Base-by-base conservation (phyloP, 768 basidiomycete genomes). In the Boletus subparvulus region DNA sequence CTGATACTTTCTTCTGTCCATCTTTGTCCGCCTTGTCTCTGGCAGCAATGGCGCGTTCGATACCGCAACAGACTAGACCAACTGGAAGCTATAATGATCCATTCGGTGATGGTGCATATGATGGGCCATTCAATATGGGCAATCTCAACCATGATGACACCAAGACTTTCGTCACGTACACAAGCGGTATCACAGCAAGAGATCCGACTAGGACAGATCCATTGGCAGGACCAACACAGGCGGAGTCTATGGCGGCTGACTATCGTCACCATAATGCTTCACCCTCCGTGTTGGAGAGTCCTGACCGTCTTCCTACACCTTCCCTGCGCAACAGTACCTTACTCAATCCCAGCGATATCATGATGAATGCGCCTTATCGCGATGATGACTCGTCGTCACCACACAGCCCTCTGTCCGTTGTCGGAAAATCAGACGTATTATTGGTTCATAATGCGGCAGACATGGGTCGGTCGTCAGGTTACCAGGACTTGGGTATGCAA, bases 401-500 rank as follows among this genome's bases (percentile, higher is more conserved):
- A 21, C 47, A 33, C 26, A 68, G 50, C 28, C 45, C 58, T 47
- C 40, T 28, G 6, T 61, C 70, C 17, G 24, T 55, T 37, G 39
- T 60, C 28, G 73, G 50, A 47, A 62, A 68, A 40, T 28, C 56
- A 36, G 68, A 73, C 21, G 67, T 66, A 4, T 72, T 79, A 9
- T 71, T 87, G n/a, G 74, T 85, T 40, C 72, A 70, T 21, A 79
- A 80, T 59, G 78, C 78, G 26, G 74, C 77, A 39, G 76, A 69
- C 40, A 73, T 75, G 50, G 76, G 74, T 16, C 73, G 67, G 48
- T 68, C 74, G 28, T 69, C 70, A 35, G 64, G 59, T 24, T 84
- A 79, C 62, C 75, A 85, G 58, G 81, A 86, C 65, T 64, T 88
- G 58, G 86, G 85, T 85, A 54, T 44, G 68, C 37, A 30, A 30